Evolutionary conservation across 768 basidiomycete species (phyloP).

Genomic region (Suillus spraguei): DNA sequence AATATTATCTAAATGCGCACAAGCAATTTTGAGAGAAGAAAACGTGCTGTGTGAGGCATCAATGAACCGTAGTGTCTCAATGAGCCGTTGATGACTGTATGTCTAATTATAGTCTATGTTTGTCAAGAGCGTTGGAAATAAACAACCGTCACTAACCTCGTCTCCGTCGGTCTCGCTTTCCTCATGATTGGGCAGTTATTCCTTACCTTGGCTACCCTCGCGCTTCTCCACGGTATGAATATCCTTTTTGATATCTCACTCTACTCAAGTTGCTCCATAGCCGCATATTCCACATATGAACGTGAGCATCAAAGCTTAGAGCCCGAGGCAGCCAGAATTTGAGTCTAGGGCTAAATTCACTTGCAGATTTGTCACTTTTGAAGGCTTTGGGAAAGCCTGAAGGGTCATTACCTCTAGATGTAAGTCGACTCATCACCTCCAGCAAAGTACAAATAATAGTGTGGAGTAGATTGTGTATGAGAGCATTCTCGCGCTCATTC

Average conservation of each 20-base stretch:
- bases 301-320: conserved; percentile 44
- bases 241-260: conserved; percentile 9
- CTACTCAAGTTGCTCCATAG: conserved; percentile 38
- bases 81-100: too few species aligned
- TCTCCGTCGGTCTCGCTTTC: not conserved
- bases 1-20: too few species aligned
- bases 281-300: conserved; percentile 82
- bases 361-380: conserved; percentile 69
- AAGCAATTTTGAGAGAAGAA: too few species aligned
- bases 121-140: conserved; percentile 3
- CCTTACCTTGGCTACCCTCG: conserved; percentile 47
- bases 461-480: conserved; percentile 64
- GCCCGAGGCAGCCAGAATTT: conserved; percentile 5
- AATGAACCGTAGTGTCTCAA: too few species aligned
- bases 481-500: conserved; percentile 61
- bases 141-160: not conserved
- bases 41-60: too few species aligned
- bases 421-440: conserved; percentile 31
- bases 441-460: not conserved
- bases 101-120: too few species aligned
- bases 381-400: conserved; percentile 78
- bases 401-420: conserved; percentile 63
- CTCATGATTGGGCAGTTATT: conserved; percentile 52
- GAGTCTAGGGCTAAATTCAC: conserved; percentile 9
- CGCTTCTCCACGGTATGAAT: conserved; percentile 56